Conservation (phyloP, 768 basidiomycete genomes). For the Rhodotorula paludigena region DNA sequence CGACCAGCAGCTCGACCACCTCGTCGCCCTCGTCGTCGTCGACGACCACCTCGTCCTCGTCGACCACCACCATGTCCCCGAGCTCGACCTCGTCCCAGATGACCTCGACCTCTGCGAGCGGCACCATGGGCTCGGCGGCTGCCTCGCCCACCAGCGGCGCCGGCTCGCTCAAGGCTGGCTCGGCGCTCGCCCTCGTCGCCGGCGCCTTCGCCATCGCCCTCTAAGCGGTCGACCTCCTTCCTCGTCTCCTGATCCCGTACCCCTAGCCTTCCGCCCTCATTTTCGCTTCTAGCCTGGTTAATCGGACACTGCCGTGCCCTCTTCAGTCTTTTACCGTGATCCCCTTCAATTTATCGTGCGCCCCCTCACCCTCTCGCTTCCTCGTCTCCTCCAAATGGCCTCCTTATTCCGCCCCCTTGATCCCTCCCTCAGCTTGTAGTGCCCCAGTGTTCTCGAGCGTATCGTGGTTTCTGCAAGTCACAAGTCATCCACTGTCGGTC, state of each 20-base stretch:
- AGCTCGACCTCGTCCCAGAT: neutral
- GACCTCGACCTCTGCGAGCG: neutral
- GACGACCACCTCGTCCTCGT: neutral
- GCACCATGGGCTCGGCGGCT: neutral
- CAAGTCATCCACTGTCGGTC: too few relatives aligned
- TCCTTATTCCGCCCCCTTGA: too few relatives aligned
- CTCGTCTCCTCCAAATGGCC: neutral
- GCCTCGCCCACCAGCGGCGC: neutral
- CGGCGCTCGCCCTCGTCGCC: slow-evolving; percentile 1
- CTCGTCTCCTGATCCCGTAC: too few relatives aligned
- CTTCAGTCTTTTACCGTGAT: neutral
- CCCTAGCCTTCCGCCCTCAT: neutral
- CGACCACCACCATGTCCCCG: neutral
- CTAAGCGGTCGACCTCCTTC: neutral
- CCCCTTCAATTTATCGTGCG: neutral
- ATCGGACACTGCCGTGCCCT: neutral
- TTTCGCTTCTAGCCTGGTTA: neutral
- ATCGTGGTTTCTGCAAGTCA: too few relatives aligned
- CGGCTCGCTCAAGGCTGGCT: neutral
- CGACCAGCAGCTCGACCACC: neutral
- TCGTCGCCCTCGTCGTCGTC: slow-evolving; percentile 2
- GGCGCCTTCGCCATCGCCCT: slow-evolving; percentile 1
- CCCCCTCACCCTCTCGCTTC: neutral
- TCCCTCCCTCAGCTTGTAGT: too few relatives aligned
- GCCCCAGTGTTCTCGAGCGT: too few relatives aligned